Conservation (phyloP, 1,284 basidiomycete genomes). For the Heterobasidion occidentale region DNA sequence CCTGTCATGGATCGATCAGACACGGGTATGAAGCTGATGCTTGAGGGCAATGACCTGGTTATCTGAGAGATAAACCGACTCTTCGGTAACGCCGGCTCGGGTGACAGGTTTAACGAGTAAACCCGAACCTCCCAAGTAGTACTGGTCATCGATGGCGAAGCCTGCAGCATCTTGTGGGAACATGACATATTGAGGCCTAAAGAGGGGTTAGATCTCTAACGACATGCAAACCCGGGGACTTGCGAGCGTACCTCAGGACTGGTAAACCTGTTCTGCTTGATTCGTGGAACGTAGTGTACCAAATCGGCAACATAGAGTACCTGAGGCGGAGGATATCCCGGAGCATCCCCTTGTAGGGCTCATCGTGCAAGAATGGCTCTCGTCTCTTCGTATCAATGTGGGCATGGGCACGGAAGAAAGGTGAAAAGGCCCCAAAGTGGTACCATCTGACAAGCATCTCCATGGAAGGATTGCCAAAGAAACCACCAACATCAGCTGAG, state of each 20-base stretch:
- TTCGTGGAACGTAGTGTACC: conserved; percentile 96
- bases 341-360: conserved; percentile 81
- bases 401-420: conserved; percentile 98
- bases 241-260: conserved; percentile 55
- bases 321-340: conserved; percentile 77
- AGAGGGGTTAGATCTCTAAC: neutral
- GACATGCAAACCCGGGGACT: neutral
- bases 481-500: conserved; percentile 92
- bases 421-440: conserved; percentile 89
- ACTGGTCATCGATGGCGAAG: conserved; percentile 91
- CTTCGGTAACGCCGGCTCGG: conserved; percentile 60
- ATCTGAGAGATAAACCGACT: conserved; percentile 83
- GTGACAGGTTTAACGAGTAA: conserved; percentile 92
- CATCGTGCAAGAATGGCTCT: conserved; percentile 90
- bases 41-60: conserved; percentile 53
- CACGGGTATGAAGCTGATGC: neutral
- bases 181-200: conserved; percentile 86
- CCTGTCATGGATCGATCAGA: conserved; percentile 31
- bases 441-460: conserved; percentile 99
- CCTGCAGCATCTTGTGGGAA: conserved; percentile 86
- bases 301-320: conserved; percentile 85
- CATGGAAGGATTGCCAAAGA: conserved; percentile 93
- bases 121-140: conserved; percentile 84
- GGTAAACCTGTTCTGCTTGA: conserved; percentile 75
- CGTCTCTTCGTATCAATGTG: conserved; percentile 97